Conservation (phyloP, 2,329 filamentous ascomycete genomes). For the Aspergillus pseudoviridinutans region DNA sequence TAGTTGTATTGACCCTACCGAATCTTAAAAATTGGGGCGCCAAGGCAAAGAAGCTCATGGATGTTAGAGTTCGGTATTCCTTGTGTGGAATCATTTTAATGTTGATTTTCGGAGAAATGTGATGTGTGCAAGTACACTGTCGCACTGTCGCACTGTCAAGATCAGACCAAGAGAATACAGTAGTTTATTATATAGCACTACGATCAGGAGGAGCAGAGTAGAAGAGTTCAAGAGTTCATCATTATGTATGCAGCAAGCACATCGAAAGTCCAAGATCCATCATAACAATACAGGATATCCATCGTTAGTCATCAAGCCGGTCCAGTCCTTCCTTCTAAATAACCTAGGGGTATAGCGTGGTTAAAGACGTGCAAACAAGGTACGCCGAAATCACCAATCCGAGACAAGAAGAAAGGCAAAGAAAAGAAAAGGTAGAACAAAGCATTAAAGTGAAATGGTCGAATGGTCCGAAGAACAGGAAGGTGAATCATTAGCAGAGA, state of each 20-base stretch:
- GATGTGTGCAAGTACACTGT: too few relatives aligned
- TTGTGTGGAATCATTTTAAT: too few relatives aligned
- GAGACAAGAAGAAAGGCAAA: not conserved
- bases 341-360: not conserved
- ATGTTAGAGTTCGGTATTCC: too few relatives aligned
- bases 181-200: not conserved
- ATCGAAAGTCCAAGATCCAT: not conserved
- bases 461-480: not conserved
- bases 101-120: too few relatives aligned
- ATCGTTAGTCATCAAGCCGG: not conserved
- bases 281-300: not conserved
- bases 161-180: too few relatives aligned
- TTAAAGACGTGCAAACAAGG: not conserved
- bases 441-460: not conserved
- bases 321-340: not conserved
- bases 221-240: not conserved
- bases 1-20: too few relatives aligned
- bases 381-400: not conserved
- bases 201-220: not conserved
- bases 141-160: too few relatives aligned
- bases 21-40: too few relatives aligned
- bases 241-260: not conserved
- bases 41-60: too few relatives aligned
- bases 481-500: slow-evolving; percentile 7
- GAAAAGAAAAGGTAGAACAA: slow-evolving; percentile 23